Conservation (phyloP, 2,329 filamentous ascomycete genomes). For the Colletotrichum sp. region DNA sequence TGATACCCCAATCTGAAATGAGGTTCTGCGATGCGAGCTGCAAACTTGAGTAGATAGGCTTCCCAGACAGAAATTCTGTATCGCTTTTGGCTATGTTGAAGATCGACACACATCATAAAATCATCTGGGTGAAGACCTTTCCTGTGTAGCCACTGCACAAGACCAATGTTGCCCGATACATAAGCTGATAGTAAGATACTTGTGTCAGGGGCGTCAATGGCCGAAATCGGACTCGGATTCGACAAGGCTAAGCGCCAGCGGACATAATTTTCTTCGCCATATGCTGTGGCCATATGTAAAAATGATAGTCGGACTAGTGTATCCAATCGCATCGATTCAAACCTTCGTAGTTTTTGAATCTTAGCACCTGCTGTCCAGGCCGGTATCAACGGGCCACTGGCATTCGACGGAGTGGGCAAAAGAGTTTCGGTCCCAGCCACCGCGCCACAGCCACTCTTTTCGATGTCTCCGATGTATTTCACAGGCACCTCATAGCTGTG, state of each 20-base stretch:
- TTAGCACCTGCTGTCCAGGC: too few species aligned
- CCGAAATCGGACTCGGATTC: fast-evolving
- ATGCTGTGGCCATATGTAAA: background rate
- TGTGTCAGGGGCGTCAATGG: fast-evolving
- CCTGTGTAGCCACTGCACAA: background rate
- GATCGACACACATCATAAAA: background rate
- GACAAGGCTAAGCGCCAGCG: background rate
- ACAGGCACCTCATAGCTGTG: fast-evolving
- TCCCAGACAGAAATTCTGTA: background rate
- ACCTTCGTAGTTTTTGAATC: too few species aligned
- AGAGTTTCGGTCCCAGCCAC: fast-evolving
- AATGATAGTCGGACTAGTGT: background rate
- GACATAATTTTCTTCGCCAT: background rate
- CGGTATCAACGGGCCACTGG: background rate
- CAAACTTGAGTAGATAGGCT: background rate
- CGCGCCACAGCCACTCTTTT: background rate
- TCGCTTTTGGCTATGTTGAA: background rate
- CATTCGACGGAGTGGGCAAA: background rate
- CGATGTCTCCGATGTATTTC: background rate
- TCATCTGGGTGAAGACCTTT: background rate
- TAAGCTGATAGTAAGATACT: background rate
- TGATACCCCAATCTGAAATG: too few species aligned
- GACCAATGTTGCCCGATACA: background rate
- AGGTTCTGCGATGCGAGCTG: background rate
- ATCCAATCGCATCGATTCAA: fast-evolving